Evolutionary conservation across 345 rosid species (phyloP).

Genomic region (Mallotus nudiflorus): DNA sequence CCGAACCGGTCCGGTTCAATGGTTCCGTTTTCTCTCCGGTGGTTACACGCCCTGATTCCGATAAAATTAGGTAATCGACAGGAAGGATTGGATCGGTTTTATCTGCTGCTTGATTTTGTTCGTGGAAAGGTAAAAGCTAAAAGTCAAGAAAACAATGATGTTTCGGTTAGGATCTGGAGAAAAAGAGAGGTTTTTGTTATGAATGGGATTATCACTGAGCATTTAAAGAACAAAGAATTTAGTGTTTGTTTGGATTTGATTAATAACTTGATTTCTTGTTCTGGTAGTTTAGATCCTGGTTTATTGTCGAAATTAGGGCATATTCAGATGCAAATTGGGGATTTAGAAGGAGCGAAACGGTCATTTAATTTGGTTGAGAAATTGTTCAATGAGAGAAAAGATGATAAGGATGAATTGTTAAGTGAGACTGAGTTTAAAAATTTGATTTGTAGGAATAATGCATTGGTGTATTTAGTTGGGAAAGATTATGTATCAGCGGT

Average conservation of each 20-base stretch:
- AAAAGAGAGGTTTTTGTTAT: constrained; percentile 69
- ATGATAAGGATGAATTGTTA: constrained; percentile 21
- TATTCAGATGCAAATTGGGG: constrained; percentile 92
- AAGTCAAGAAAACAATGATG: constrained; percentile 28
- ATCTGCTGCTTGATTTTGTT: constrained; percentile 63
- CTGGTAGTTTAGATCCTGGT: constrained; percentile 49
- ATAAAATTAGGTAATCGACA: constrained; percentile 59
- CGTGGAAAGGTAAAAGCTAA: constrained; percentile 38
- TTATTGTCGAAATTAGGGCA: constrained; percentile 76
- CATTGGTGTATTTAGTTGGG: constrained; percentile 75
- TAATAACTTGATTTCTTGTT: constrained; percentile 39
- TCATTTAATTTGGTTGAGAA: constrained; percentile 61
- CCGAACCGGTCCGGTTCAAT: constrained; percentile 74
- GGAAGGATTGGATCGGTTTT: constrained; percentile 75
- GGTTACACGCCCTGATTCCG: constrained; percentile 74
- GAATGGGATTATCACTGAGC: constrained; percentile 65
- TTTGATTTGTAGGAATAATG: constrained; percentile 79
- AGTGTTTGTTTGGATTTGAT: constrained; percentile 66
- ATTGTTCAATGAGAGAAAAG: constrained; percentile 40
- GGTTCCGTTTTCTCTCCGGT: constrained; percentile 89
- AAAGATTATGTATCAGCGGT: constrained; percentile 91
- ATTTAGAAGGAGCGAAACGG: constrained; percentile 66
- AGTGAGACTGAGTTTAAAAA: constrained; percentile 60
- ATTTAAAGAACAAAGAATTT: constrained; percentile 71
- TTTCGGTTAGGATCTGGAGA: constrained; percentile 58